These are phyloP conservation scores for Talaromyces adpressus DNA, from an alignment of 495 filamentous ascomycete genomes.

Conservation along the genomic window DNA sequence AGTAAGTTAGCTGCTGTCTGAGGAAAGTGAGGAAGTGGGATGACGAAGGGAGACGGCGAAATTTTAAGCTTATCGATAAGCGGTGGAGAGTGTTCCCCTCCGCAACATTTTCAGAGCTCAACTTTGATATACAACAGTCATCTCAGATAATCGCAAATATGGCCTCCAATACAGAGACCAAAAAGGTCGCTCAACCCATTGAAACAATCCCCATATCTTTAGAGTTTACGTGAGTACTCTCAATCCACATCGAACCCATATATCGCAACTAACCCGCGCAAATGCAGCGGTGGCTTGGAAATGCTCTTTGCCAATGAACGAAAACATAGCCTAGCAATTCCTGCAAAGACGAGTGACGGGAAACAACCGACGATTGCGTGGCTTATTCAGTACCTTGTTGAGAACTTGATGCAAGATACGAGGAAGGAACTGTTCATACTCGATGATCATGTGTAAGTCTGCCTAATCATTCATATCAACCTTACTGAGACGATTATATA, in stretches of 20 bases:
- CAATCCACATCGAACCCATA: neutral
- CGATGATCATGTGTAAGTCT: slow-evolving; percentile 74
- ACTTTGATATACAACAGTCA: neutral
- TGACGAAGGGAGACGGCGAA: neutral
- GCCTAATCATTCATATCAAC: slow-evolving; percentile 4
- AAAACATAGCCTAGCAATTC: slow-evolving; percentile 62
- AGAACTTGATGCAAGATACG: slow-evolving; percentile 77
- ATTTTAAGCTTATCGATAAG: slow-evolving; percentile 45
- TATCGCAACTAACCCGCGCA: slow-evolving; percentile 6
- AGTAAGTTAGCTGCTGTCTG: neutral
- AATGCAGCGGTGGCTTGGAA: slow-evolving; percentile 80
- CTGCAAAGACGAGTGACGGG: slow-evolving; percentile 51
- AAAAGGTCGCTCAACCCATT: neutral
- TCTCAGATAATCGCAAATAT: neutral
- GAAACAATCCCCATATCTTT: slow-evolving; percentile 49
- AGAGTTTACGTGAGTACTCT: slow-evolving; percentile 63
- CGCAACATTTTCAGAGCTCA: neutral
- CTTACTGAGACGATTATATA: slow-evolving; percentile 21
- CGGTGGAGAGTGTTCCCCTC: slow-evolving; percentile 6
- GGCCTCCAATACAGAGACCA: neutral
- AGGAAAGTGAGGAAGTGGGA: neutral
- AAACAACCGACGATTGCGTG: slow-evolving; percentile 61
- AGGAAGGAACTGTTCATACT: slow-evolving; percentile 85
- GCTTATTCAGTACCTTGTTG: slow-evolving; percentile 73
- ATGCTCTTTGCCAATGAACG: slow-evolving; percentile 81